Base-by-base conservation (phyloP, 441 rosid species). In the Bruguiera hainesii region DNA sequence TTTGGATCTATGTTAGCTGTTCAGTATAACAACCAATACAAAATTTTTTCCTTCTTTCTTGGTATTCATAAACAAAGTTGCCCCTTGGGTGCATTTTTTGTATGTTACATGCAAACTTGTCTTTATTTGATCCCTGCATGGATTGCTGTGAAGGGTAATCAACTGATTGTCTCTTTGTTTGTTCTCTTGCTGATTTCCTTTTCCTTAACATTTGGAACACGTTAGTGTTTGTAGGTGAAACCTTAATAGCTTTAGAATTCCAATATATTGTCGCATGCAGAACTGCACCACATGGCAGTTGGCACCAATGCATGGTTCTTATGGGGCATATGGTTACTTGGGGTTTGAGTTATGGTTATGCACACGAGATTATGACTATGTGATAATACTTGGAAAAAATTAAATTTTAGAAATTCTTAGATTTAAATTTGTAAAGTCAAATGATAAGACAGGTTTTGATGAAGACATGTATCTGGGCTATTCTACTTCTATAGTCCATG, bases 131-230 rank as follows among this genome's bases (percentile, higher is more conserved):
- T 75, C 72, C 76, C 57, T 80, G 84, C 82, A 76, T 85, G 87
- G 82, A 78, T 81, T 76, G 53, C 13, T 60, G 84, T 72, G 88
- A 83, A 71, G 75, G 69, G 60, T 65, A 68, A 74, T 80, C 76
- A 76, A 81, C 81, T 78, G 75, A 68, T 71, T 90, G 97, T 91
- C 97, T 82, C 88, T 88, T 79, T 69, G 79, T 70, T 61, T 87
- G 92, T 83, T 82, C 74, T 77, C 80, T 82, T 69, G 21, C 56
- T 78, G 89, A 88, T 93, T 89, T 79, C 98, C 93, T 87, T 82
- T 82, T 76, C 74, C 75, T 84, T 83, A 73, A 76, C 86, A 86
- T 69, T 18, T 70, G 63, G 58, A 56, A 75, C 58, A 82, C 82
- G 89, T 85, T 84, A 78, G 65, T 59, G 28, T 73, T 52, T 55